Conservation (phyloP, 176 grass and related monocot genomes). For the Oryza longistaminata region DNA sequence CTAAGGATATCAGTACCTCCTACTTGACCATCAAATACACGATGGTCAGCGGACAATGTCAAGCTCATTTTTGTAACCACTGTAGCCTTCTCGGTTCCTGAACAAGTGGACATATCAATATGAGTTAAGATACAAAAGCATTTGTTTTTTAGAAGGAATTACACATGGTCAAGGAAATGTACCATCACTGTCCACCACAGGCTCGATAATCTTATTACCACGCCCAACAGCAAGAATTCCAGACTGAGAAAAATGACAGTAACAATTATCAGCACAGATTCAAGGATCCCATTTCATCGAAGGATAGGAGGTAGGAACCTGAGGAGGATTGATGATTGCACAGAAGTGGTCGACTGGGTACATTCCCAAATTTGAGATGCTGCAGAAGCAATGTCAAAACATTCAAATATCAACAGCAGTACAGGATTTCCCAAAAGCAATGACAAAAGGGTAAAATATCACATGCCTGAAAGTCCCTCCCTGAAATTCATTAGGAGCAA, state of each 20-base stretch:
- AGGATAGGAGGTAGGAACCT: constrained; percentile 45
- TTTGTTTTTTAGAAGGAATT: constrained; percentile 24
- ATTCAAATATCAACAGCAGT: constrained; percentile 8
- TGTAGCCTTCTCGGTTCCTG: constrained; percentile 72
- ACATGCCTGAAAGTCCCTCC: constrained; percentile 89
- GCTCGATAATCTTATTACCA: constrained; percentile 84
- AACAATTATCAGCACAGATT: constrained; percentile 23
- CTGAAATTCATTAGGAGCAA: constrained; percentile 82
- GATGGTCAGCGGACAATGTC: constrained; percentile 90
- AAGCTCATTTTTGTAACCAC: constrained; percentile 87
- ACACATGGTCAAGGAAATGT: constrained; percentile 33
- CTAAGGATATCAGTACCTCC: constrained; percentile 53
- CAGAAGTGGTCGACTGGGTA: constrained; percentile 95
- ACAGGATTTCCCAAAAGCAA: constrained; percentile 7
- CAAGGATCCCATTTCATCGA: constrained; percentile 3
- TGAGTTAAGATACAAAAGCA: not conserved
- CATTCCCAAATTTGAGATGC: constrained; percentile 99
- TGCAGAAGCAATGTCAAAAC: constrained; percentile 47
- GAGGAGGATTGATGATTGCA: constrained; percentile 99
- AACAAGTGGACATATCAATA: constrained; percentile 15
- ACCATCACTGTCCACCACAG: constrained; percentile 79
- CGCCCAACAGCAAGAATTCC: constrained; percentile 89
- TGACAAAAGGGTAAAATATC: constrained; percentile 9
- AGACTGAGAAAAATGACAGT: constrained; percentile 52
- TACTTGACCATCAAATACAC: constrained; percentile 85